These are phyloP conservation scores for Thermomyces lanuginosus DNA, from an alignment of 2,329 filamentous ascomycete genomes.

Conservation along the genomic window DNA sequence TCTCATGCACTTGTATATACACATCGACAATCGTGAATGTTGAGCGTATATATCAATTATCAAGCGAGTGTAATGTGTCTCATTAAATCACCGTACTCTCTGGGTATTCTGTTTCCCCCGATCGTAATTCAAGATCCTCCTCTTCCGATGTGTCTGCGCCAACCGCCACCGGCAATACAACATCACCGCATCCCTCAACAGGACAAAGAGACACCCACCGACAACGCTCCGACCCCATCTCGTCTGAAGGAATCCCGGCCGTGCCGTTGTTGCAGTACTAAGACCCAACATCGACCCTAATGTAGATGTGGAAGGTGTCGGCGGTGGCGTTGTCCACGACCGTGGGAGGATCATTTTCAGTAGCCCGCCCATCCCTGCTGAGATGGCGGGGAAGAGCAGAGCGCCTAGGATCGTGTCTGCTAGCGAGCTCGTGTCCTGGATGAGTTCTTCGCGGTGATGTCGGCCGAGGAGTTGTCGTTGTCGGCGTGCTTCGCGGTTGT, in stretches of 20 bases:
- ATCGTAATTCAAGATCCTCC: conserved; percentile 33
- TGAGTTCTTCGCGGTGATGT: conserved; percentile 32
- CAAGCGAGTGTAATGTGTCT: no score
- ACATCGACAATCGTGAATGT: no score
- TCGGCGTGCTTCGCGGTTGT: conserved; percentile 9
- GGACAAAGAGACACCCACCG: conserved; percentile 75
- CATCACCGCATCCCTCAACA: conserved; percentile 54
- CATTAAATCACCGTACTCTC: no score
- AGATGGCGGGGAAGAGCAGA: conserved; percentile 67
- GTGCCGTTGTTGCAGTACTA: conserved; percentile 22
- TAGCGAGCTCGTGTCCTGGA: conserved; percentile 38
- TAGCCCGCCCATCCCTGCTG: conserved; percentile 59
- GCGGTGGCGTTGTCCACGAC: conserved; percentile 43
- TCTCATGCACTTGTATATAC: no score
- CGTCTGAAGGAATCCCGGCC: conserved; percentile 57
- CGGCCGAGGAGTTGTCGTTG: conserved; percentile 19
- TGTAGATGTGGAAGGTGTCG: no score
- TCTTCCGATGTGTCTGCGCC: conserved; percentile 30
- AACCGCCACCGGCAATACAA: conserved; percentile 40
- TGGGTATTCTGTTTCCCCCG: conserved; percentile 24
- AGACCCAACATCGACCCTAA: no score
- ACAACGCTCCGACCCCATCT: conserved; percentile 80
- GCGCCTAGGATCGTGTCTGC: conserved; percentile 49
- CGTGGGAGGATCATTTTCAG: conserved; percentile 52
- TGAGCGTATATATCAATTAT: no score